Evolutionary conservation across 179 eudicot genomes (phyloP).

Genomic region (Spinacia oleracea): DNA sequence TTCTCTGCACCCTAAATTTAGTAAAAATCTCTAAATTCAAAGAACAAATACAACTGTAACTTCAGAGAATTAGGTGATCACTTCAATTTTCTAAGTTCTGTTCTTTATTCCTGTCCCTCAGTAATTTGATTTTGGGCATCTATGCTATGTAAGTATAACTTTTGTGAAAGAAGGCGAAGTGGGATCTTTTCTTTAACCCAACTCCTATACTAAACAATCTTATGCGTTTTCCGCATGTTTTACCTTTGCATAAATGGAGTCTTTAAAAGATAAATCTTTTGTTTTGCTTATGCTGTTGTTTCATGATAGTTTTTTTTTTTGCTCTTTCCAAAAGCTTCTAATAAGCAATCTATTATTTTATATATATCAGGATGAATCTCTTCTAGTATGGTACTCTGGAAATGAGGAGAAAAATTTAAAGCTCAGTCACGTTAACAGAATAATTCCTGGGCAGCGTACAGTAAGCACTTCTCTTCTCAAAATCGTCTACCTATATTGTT

Average conservation of each 20-base stretch:
- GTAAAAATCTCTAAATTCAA: too few species aligned
- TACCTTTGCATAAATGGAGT: not conserved
- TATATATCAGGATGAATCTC: constrained; percentile 82
- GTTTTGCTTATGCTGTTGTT: not conserved
- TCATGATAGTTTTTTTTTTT: too few species aligned
- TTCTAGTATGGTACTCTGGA: constrained; percentile 82
- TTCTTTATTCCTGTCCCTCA: not conserved
- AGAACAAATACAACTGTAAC: too few species aligned
- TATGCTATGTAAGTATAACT: not conserved
- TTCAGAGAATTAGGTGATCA: not conserved
- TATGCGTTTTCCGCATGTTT: not conserved
- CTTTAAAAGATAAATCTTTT: not conserved
- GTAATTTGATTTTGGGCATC: not conserved
- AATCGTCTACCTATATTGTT: not conserved
- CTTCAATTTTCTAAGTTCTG: not conserved
- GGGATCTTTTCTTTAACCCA: not conserved
- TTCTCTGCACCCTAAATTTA: too few species aligned
- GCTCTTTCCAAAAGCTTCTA: too few species aligned
- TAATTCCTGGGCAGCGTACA: constrained; percentile 95
- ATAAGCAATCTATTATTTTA: not conserved
- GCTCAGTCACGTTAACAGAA: constrained; percentile 76
- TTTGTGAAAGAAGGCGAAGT: not conserved
- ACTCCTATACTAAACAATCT: not conserved
- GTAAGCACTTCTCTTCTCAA: constrained; percentile 45
- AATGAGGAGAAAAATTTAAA: constrained; percentile 89